A percentile compares a stretch with the other conserved stretches of the same genome.
phyloP scores from a whole-genome alignment of 495 filamentous ascomycete genomes.

The Aspergillus hancockii region DNA sequence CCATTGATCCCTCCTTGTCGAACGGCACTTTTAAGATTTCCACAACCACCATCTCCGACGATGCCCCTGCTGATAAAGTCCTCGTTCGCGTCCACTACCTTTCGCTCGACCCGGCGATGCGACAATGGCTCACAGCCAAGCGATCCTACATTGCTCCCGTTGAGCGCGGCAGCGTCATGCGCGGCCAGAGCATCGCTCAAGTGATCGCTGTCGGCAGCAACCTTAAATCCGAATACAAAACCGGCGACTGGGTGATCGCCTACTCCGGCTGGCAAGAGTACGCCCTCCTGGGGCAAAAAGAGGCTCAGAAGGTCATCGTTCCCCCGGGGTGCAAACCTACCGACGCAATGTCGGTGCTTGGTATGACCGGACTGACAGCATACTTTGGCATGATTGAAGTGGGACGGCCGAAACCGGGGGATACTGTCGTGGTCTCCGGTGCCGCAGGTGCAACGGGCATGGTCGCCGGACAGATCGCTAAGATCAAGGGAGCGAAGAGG shows the following conservation, averaged over 20 bases:
- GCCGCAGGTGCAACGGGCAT: slow-evolving; percentile 72
- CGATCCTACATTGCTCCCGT: slow-evolving; percentile 71
- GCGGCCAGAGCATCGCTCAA: slow-evolving; percentile 57
- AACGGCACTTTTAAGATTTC: slow-evolving; percentile 57
- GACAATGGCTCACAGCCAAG: slow-evolving; percentile 69
- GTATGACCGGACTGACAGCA: slow-evolving; percentile 62
- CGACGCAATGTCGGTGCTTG: slow-evolving; percentile 61
- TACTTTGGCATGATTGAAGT: slow-evolving; percentile 67
- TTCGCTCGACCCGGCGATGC: slow-evolving; percentile 81
- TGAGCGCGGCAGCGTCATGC: slow-evolving; percentile 66
- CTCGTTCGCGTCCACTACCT: slow-evolving; percentile 68
- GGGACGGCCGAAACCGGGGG: slow-evolving; percentile 55
- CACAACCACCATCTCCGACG: slow-evolving; percentile 43
- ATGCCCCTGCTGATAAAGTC: slow-evolving; percentile 59
- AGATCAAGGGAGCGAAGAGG: slow-evolving; percentile 56
- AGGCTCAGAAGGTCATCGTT: slow-evolving; percentile 44
- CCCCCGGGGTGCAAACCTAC: slow-evolving; percentile 51
- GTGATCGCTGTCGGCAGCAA: slow-evolving; percentile 46
- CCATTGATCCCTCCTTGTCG: slow-evolving; percentile 42
- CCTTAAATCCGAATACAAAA: slow-evolving; percentile 40
- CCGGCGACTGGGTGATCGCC: slow-evolving; percentile 54
- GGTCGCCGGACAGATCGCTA: slow-evolving; percentile 69
- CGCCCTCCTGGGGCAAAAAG: slow-evolving; percentile 49
- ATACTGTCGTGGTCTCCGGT: slow-evolving; percentile 67
- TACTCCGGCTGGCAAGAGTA: slow-evolving; percentile 64